Base-by-base conservation (phyloP, 225 moss, liverwort and hornwort species). In the Neckera pumila region DNA sequence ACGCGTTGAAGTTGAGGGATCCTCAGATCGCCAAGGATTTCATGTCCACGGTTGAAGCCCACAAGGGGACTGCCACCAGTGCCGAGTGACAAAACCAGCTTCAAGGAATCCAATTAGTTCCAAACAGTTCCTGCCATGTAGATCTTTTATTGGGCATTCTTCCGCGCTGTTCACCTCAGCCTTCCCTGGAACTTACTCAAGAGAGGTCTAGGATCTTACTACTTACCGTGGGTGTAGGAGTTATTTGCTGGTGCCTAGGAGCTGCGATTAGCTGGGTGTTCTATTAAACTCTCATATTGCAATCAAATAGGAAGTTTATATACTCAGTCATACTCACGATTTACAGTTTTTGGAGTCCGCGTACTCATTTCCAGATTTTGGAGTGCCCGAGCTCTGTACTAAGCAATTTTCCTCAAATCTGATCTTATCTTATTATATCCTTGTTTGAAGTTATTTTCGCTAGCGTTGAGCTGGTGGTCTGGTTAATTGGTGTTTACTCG, bases 1-100 rank as follows among this genome's bases (percentile, higher is more conserved):
- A 97, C 80, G 97, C 96, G 19, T 91, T 96, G 87, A 96, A 93
- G 87, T 88, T 90, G 86, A 97, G 94, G 90, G 96, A 97, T 87
- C 89, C 86, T 84, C 86, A 91, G 51, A 88, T 91, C 66, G 97
- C 94, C 30, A 88, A 93, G 78, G 97, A 97, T 74, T 97, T 97
- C 69, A 92, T 94, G 78, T 81, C 94, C 26, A 90, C 90, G 38
- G 94, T 97, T 51, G 91, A 96, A 86, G 92, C 92, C 64, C 96
- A 95, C 76, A 97, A 97, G 90, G 93, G 94, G 56, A 88, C 57
- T 38, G 61, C 86, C 63, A 67, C 87, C 40, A 91, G 70, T 63
- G 79, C 90, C 45, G 95, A 96, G 54, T 89, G 71, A 89, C 31
- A 15, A 27, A 54, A 79, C 21, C 79, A 84, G 61, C 34, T 79